Base-by-base conservation (phyloP, 305 asterid species). In the Fraxinus sp. region DNA sequence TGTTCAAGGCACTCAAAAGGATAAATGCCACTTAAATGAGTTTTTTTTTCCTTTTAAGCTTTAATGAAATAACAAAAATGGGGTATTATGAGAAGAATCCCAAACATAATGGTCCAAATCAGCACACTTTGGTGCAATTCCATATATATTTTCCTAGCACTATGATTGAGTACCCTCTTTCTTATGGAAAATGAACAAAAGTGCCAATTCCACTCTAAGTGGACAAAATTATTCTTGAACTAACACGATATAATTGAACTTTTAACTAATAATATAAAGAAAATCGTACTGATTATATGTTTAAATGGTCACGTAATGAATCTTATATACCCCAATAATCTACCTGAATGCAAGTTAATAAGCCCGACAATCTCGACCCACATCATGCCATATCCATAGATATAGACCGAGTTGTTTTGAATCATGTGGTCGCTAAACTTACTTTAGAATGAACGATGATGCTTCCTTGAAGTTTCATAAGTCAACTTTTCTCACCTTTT, bases 401-500 rank as follows among this genome's bases (percentile, higher is more conserved):
- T 41, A 41, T 41, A 41, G 14, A 9, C 41, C 14, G 49, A 41
- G 49, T 43, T 3, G 52, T 43, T 10, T 43, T 43, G 52, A 11
- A 43, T 0, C 52, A 8, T 7, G 75, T 4, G 57, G n/a, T 9
- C 57, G 52, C 57, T 22, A 3, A 10, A 41, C 13, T 41, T 41
- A 41, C 14, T 9, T 41, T 41, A 41, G 49, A 10, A 43, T 43
- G 52, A 43, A 43, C 52, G 3, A 43, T 30, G 85, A 79, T 0
- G 80, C 57, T 75, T 26, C 87, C 84, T 77, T 28, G 89, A 86
- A 91, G 80, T 85, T 89, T 87, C 92, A 70, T 77, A 10, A 71
- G 83, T 86, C 84, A 82, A 62, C 84, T 41, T 83, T 79, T 74
- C 35, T 82, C 26, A 75, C 73, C 3, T 30, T 30, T 57, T 84